A percentile compares a stretch with the other conserved stretches of the same genome.
Evolutionary conservation across 192 early-diverging fungal genomes (phyloP).

Genomic region (Backusella mclennaniae): DNA sequence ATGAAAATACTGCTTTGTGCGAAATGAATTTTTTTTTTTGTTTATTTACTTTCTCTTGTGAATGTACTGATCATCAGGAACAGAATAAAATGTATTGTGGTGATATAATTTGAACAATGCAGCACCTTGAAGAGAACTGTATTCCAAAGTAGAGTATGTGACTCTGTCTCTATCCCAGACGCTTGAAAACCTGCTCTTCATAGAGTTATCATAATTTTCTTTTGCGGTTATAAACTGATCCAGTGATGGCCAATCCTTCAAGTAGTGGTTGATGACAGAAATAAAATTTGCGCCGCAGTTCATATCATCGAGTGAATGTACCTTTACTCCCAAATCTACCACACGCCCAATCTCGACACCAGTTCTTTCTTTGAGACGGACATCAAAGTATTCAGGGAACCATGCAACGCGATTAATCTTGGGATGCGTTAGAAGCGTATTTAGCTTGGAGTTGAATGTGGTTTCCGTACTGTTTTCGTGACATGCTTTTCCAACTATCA

Average conservation of each 20-base stretch:
- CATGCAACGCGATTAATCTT: conserved; percentile 8
- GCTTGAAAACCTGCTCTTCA: not conserved
- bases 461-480: not conserved
- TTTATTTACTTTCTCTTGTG: not conserved
- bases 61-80: not conserved
- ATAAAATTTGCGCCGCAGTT: not conserved
- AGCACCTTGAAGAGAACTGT: conserved; percentile 4
- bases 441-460: not conserved
- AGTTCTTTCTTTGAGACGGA: not conserved
- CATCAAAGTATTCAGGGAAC: not conserved
- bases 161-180: conserved; percentile 10
- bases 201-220: not conserved
- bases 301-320: not conserved
- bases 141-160: not conserved
- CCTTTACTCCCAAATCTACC: conserved; percentile 4
- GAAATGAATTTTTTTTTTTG: not conserved
- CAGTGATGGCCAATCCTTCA: not conserved
- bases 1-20: too few species aligned
- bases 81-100: not conserved
- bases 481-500: not conserved
- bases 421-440: conserved; percentile 8
- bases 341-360: conserved; percentile 2
- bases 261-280: not conserved
- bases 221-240: conserved; percentile 5
- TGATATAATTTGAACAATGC: conserved; percentile 4